Conservation (phyloP, 208 protist genomes). For the Leishmania amazonensis region DNA sequence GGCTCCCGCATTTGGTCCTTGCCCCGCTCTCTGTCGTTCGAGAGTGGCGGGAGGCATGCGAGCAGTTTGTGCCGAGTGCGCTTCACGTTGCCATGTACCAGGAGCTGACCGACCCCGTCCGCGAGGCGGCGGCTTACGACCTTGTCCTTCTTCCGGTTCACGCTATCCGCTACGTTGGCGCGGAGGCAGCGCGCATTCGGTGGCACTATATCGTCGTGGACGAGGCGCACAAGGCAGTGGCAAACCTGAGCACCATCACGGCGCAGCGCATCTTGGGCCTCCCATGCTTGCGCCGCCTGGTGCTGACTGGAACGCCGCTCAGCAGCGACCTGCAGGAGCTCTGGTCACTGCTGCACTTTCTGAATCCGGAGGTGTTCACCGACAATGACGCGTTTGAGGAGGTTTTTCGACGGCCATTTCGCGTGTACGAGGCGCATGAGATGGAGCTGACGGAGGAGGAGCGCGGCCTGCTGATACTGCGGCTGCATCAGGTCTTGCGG, state of each 20-base stretch:
- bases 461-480: conserved; percentile 60
- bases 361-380: conserved; percentile 95
- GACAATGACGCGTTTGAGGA: conserved; percentile 93
- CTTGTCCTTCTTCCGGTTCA: conserved; percentile 57
- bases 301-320: conserved; percentile 97
- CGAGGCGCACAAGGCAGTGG: conserved; percentile 81
- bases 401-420: conserved; percentile 81
- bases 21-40: conserved; percentile 87
- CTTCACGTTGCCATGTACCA: conserved; percentile 41
- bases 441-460: conserved; percentile 65
- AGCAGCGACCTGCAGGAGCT: conserved; percentile 99
- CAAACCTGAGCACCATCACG: conserved; percentile 53
- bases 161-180: conserved; percentile 22
- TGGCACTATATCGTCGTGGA: conserved; percentile 80
- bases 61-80: conserved; percentile 76
- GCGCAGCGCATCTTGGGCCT: conserved; percentile 41
- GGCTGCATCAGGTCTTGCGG: conserved; percentile 92
- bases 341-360: conserved; percentile 98
- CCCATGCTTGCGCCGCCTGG: conserved; percentile 59
- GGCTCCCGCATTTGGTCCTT: conserved; percentile 89
- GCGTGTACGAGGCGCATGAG: conserved; percentile 45
- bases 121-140: conserved; percentile 39
- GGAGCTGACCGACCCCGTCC: conserved; percentile 32
- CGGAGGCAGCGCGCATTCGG: conserved; percentile 29
- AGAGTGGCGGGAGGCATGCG: conserved; percentile 95